Evolutionary conservation across 2,329 filamentous ascomycete genomes (phyloP).

Genomic region (Boeremia lycopersici): DNA sequence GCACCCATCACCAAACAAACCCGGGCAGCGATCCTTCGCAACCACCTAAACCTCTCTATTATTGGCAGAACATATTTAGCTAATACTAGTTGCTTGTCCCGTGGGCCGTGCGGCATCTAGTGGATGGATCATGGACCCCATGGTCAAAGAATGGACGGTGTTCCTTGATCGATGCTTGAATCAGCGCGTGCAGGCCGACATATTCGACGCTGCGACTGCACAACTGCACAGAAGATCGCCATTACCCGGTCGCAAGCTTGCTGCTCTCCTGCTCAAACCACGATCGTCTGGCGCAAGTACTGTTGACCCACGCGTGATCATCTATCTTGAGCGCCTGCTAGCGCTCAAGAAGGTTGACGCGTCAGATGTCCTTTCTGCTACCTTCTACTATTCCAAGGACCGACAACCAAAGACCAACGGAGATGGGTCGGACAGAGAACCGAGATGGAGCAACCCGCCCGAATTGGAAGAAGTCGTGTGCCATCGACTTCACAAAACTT

Average conservation of each 20-base stretch:
- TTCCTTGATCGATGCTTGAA: constrained; percentile 46
- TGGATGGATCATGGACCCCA: constrained; percentile 44
- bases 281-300: constrained; percentile 31
- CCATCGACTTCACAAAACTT: constrained; percentile 44
- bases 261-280: constrained; percentile 43
- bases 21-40: constrained; percentile 1
- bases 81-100: constrained; percentile 20
- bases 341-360: constrained; percentile 42
- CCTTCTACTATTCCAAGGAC: constrained; percentile 45
- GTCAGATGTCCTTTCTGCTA: constrained; percentile 40
- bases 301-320: constrained; percentile 43
- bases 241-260: constrained; percentile 44
- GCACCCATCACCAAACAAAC: constrained; percentile 14
- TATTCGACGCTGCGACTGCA: constrained; percentile 41
- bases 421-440: constrained; percentile 25
- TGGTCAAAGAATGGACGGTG: constrained; percentile 40
- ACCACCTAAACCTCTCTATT: constrained; percentile 27
- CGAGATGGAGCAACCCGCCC: constrained; percentile 41
- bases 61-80: constrained; percentile 9
- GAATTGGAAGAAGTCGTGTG: constrained; percentile 48
- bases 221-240: constrained; percentile 44
- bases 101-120: constrained; percentile 14
- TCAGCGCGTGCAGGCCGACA: constrained; percentile 36
- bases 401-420: constrained; percentile 32
- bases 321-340: constrained; percentile 45